Percentiles rank a stretch among this genome's conserved stretches.
These are phyloP conservation scores for Amphichorda felina DNA, from an alignment of 2,329 filamentous ascomycete species.

Conservation along the genomic window DNA sequence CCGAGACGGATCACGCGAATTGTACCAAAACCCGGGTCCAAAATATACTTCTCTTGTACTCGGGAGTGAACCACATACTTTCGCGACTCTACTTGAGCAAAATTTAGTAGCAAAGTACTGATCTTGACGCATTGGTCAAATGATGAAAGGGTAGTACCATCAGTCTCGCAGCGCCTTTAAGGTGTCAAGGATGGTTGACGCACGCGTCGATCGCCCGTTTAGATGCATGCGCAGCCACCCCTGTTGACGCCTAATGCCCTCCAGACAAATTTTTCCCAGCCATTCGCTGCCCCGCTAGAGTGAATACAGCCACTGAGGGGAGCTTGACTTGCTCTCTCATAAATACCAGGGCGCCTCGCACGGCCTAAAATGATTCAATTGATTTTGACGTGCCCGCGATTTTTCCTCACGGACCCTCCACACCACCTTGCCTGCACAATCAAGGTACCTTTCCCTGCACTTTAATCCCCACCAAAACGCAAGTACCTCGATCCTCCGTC, in stretches of 20 bases:
- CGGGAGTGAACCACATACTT: too few relatives aligned
- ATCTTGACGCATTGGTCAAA: too few relatives aligned
- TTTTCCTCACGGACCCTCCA: conserved; percentile 27
- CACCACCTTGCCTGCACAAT: conserved; percentile 8
- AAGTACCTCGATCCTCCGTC: conserved; percentile 1
- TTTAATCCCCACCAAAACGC: background rate
- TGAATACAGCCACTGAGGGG: background rate
- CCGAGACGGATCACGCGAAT: too few relatives aligned
- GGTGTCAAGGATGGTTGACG: too few relatives aligned
- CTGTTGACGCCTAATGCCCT: background rate
- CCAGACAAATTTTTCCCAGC: conserved; percentile 2
- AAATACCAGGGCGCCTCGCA: conserved; percentile 33
- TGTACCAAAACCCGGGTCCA: too few relatives aligned
- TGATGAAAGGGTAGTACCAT: too few relatives aligned
- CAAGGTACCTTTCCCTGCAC: background rate
- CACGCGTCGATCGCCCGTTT: background rate
- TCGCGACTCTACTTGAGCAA: too few relatives aligned
- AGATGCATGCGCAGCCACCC: background rate
- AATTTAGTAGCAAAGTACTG: too few relatives aligned
- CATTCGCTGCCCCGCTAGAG: conserved; percentile 1
- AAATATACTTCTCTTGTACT: too few relatives aligned
- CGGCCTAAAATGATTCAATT: conserved; percentile 23
- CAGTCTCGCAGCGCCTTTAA: too few relatives aligned
- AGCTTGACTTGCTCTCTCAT: conserved; percentile 23
- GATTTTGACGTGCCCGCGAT: conserved; percentile 31